Evolutionary conservation across 768 basidiomycete genomes (phyloP).

Genomic region (Boletus bicolor): DNA sequence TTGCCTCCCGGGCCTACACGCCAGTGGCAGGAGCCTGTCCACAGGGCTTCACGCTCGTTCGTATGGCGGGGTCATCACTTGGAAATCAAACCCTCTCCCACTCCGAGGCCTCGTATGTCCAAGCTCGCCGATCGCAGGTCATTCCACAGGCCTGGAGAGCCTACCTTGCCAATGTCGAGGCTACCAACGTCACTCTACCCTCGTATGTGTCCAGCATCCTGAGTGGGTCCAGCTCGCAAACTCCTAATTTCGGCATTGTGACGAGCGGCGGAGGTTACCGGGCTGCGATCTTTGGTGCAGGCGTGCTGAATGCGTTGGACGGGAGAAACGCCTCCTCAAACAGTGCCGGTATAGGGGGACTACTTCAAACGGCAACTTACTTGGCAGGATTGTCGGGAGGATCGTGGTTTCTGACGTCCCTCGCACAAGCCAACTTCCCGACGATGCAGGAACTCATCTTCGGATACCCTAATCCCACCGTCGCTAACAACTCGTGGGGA

Average conservation of each 20-base stretch:
- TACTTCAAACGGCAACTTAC: slow-evolving; percentile 54
- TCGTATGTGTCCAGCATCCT: slow-evolving; percentile 35
- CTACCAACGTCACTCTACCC: slow-evolving; percentile 30
- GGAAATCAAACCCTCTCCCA: slow-evolving; percentile 35
- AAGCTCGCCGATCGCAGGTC: slow-evolving; percentile 32
- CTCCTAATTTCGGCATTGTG: slow-evolving; percentile 46
- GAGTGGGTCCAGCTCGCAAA: slow-evolving; percentile 13
- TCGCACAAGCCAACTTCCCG: slow-evolving; percentile 41
- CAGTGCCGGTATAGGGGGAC: slow-evolving; percentile 43
- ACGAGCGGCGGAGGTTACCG: slow-evolving; percentile 56
- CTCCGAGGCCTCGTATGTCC: slow-evolving; percentile 37
- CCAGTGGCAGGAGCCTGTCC: slow-evolving; percentile 23
- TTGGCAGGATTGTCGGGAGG: slow-evolving; percentile 50
- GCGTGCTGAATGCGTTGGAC: slow-evolving; percentile 48
- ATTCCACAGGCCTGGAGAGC: slow-evolving; percentile 38
- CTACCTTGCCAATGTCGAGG: slow-evolving; percentile 39
- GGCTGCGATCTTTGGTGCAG: slow-evolving; percentile 54
- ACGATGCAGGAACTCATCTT: slow-evolving; percentile 38
- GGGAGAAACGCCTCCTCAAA: slow-evolving; percentile 44
- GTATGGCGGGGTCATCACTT: slow-evolving; percentile 22
- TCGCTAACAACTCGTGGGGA: slow-evolving; percentile 24
- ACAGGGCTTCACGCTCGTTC: slow-evolving; percentile 26
- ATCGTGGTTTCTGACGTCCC: slow-evolving; percentile 38
- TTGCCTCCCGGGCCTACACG: slow-evolving; percentile 26
- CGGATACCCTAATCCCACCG: slow-evolving; percentile 23